Evolutionary conservation across 2,329 filamentous ascomycete species (phyloP).

Genomic region (Aspergillus sp.): DNA sequence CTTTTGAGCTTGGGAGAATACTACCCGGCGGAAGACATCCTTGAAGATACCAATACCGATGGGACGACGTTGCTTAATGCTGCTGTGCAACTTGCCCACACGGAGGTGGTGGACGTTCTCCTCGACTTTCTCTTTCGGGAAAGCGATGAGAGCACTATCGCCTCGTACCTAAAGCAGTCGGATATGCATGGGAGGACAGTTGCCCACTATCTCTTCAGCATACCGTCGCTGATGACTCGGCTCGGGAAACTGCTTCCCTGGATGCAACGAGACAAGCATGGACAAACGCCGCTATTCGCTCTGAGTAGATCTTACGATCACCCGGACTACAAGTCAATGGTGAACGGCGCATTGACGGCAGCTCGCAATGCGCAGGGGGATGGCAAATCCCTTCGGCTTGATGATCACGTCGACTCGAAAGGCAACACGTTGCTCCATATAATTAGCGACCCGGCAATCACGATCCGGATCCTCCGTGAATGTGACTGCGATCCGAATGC

Average conservation of each 20-base stretch:
- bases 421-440: slow-evolving; percentile 96
- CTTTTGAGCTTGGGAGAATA: slow-evolving; percentile 67
- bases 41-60: slow-evolving; percentile 81
- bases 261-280: slow-evolving; percentile 87
- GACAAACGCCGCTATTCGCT: slow-evolving; percentile 94
- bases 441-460: slow-evolving; percentile 73
- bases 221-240: slow-evolving; percentile 65
- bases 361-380: slow-evolving; percentile 69
- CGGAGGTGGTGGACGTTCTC: slow-evolving; percentile 63
- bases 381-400: slow-evolving; percentile 69
- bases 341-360: slow-evolving; percentile 66
- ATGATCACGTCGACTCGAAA: slow-evolving; percentile 85
- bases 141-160: slow-evolving; percentile 47
- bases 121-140: slow-evolving; percentile 59
- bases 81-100: slow-evolving; percentile 75
- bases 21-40: slow-evolving; percentile 60
- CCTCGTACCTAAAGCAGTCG: slow-evolving; percentile 61
- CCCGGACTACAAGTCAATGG: slow-evolving; percentile 75
- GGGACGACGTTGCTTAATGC: slow-evolving; percentile 83
- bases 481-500: slow-evolving; percentile 97
- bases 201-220: slow-evolving; percentile 94
- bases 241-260: slow-evolving; percentile 76
- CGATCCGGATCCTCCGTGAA: slow-evolving; percentile 62
- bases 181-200: slow-evolving; percentile 80
- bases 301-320: slow-evolving; percentile 94